These are phyloP conservation scores for Fusarium coicis DNA, from an alignment of 2,329 filamentous ascomycete species.

Conservation along the genomic window DNA sequence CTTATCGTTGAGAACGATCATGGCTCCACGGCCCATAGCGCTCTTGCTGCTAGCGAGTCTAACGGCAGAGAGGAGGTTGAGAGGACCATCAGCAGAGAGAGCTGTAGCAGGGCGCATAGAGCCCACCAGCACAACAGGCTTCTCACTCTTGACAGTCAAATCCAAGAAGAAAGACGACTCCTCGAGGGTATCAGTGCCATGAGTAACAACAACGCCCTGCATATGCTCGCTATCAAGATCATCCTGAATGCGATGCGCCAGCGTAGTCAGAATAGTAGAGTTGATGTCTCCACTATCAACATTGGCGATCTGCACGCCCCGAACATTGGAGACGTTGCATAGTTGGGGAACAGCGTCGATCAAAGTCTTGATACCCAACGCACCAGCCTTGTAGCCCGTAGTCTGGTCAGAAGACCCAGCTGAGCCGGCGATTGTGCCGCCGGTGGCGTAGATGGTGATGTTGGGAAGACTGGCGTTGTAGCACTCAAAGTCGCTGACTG, in stretches of 20 bases:
- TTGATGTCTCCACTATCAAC: constrained; percentile 60
- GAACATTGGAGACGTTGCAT: constrained; percentile 63
- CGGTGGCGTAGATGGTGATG: constrained; percentile 65
- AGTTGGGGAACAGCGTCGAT: constrained; percentile 65
- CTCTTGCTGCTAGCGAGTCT: constrained; percentile 60
- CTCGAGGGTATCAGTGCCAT: constrained; percentile 73
- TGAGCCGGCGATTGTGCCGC: constrained; percentile 67
- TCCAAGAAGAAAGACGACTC: constrained; percentile 72
- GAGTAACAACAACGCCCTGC: constrained; percentile 68
- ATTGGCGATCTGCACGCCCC: constrained; percentile 61
- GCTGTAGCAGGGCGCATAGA: constrained; percentile 72
- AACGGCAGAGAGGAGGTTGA: constrained; percentile 69
- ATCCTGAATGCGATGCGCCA: constrained; percentile 59
- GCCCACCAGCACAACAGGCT: constrained; percentile 69
- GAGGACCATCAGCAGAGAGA: constrained; percentile 69
- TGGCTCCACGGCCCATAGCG: constrained; percentile 61
- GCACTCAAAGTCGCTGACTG: constrained; percentile 25
- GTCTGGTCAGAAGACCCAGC: constrained; percentile 57
- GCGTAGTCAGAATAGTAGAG: constrained; percentile 57
- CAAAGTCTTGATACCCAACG: constrained; percentile 59
- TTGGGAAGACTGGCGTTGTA: constrained; percentile 56
- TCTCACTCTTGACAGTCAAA: constrained; percentile 63
- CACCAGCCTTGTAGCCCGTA: constrained; percentile 53
- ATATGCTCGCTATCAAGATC: constrained; percentile 54
- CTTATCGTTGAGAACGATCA: constrained; percentile 71